Conservation (phyloP, 345 rosid species). For the Populus alba region DNA sequence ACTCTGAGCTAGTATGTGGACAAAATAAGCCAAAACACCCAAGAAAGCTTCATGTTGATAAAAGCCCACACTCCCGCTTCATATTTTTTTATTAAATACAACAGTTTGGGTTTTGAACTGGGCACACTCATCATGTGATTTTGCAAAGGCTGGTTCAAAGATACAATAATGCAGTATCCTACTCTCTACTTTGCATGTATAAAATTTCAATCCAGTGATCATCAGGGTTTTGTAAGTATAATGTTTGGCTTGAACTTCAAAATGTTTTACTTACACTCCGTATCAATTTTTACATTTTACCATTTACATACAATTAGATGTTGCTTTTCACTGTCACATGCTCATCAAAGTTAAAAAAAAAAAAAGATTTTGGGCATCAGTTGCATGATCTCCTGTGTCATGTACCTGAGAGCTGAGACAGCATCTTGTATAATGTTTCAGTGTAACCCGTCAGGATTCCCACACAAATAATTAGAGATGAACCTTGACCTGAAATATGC, state of each 20-base stretch:
- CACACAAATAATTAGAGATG: constrained; percentile 83
- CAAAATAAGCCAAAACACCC: not conserved
- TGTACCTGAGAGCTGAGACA: constrained; percentile 76
- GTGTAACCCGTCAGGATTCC: constrained; percentile 94
- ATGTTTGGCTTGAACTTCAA: not conserved
- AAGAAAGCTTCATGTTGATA: too few relatives aligned
- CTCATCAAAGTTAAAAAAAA: too few relatives aligned
- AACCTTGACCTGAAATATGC: constrained; percentile 77
- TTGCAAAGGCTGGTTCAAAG: not conserved
- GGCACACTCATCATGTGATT: not conserved
- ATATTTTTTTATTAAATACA: not conserved
- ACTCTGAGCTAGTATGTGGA: not conserved
- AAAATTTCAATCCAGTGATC: too few relatives aligned
- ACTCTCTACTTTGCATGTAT: too few relatives aligned
- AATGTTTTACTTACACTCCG: too few relatives aligned
- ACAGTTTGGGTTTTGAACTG: not conserved
- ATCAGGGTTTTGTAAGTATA: too few relatives aligned
- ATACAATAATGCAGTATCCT: too few relatives aligned
- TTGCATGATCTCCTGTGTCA: constrained; percentile 7
- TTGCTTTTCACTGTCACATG: too few relatives aligned
- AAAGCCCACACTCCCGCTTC: not conserved
- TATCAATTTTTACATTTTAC: too few relatives aligned
- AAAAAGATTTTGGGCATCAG: not conserved
- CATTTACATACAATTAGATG: too few relatives aligned
- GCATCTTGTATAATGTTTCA: constrained; percentile 88